Base-by-base conservation (phyloP, 2,329 filamentous ascomycete species). In the Phaeosphaeria sp. region DNA sequence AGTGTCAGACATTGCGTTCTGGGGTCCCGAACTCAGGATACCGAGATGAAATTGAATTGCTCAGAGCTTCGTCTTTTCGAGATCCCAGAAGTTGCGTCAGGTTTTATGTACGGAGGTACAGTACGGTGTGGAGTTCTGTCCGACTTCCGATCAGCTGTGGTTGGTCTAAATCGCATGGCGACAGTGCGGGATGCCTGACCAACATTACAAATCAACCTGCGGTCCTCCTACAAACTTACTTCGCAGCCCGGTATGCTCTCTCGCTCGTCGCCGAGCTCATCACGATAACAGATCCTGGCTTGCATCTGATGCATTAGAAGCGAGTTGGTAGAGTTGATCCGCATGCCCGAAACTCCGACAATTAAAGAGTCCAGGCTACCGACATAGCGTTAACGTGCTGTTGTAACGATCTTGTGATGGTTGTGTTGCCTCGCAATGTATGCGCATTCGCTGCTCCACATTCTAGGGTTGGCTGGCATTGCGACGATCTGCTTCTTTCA, bases 401-500 rank as follows among this genome's bases (percentile, higher is more conserved):
- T n/a, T n/a, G n/a, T n/a, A n/a, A n/a, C n/a, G n/a, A n/a, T n/a
- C n/a, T n/a, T n/a, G n/a, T n/a, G n/a, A n/a, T n/a, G n/a, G n/a
- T n/a, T n/a, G n/a, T n/a, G n/a, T n/a, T n/a, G n/a, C n/a, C n/a
- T n/a, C n/a, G n/a, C n/a, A n/a, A n/a, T n/a, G n/a, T n/a, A n/a
- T n/a, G n/a, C n/a, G n/a, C n/a, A n/a, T n/a, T n/a, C n/a, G 6
- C 3, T 36, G 11, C 3, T 7, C 30, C 11, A 6, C 30, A 13
- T 13, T 13, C 11, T 36, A 36, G 30, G 30, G 11, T 13, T 7
- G 30, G 11, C 30, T 13, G 6, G 15, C 21, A 40, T 22, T 13
- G 11, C n/a, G 18, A 39, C 36, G 25, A 43, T 55, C 42, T 45
- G 51, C 44, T 43, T 55, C 46, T 17, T 60, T 57, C 45, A 63